A percentile compares a stretch with the other conserved stretches of the same genome.
Evolutionary conservation across 2,329 filamentous ascomycete genomes (phyloP).

Genomic region (Aureobasidium melanogenum): DNA sequence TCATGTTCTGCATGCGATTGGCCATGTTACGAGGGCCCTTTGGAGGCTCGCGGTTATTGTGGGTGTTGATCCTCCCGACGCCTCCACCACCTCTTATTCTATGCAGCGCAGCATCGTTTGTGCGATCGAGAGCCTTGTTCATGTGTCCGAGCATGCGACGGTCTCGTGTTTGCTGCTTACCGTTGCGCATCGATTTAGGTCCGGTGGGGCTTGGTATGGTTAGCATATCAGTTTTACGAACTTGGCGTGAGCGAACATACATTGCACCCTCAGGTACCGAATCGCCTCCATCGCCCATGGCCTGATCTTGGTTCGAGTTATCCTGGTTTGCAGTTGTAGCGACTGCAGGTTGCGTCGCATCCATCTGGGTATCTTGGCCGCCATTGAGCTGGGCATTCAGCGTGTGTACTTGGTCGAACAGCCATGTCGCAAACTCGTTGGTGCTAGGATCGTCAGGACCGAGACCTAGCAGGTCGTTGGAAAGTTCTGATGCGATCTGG

Average conservation of each 20-base stretch:
- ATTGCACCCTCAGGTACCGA: conserved; percentile 31
- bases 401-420: conserved; percentile 76
- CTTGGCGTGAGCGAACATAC: conserved; percentile 26
- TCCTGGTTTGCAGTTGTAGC: not conserved
- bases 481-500: conserved; percentile 79
- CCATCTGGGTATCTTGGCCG: conserved; percentile 17
- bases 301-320: conserved; percentile 49
- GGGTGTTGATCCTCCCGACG: conserved; percentile 71
- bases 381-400: conserved; percentile 58
- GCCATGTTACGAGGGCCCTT: conserved; percentile 55
- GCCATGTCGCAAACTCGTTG: conserved; percentile 77
- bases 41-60: conserved; percentile 56
- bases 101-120: conserved; percentile 64
- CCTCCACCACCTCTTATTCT: conserved; percentile 64
- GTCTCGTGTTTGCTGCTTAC: conserved; percentile 32
- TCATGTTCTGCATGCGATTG: conserved; percentile 31
- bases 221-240: conserved; percentile 11
- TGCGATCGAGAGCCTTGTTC: conserved; percentile 67
- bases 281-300: conserved; percentile 57
- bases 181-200: conserved; percentile 85
- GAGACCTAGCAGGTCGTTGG: conserved; percentile 75
- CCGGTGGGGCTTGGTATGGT: conserved; percentile 65
- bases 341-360: not conserved
- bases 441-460: conserved; percentile 75
- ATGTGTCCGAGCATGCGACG: conserved; percentile 75